Percentiles rank a stretch among this genome's conserved stretches.
These are phyloP conservation scores for Ashbya aceris DNA, from an alignment of 1,139 yeast genomes.

Conservation along the genomic window DNA sequence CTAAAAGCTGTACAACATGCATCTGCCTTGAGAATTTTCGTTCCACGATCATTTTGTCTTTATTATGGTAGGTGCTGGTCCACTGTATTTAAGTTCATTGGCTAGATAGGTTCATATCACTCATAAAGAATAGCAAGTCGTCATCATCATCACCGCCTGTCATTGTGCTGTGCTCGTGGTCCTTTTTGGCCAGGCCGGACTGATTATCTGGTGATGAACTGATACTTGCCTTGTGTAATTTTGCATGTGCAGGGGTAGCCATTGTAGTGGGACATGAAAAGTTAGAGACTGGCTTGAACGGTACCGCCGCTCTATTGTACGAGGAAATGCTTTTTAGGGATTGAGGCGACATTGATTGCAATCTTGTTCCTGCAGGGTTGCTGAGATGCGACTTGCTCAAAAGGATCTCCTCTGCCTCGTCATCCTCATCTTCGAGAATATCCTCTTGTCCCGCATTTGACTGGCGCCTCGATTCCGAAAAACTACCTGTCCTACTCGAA, in stretches of 20 bases:
- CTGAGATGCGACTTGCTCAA: conserved; percentile 7
- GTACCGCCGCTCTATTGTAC: conserved; percentile 17
- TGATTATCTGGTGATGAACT: conserved; percentile 7
- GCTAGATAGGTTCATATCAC: conserved; percentile 57
- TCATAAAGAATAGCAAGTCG: conserved; percentile 78
- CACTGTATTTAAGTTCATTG: not conserved
- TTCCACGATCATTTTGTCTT: too few species aligned
- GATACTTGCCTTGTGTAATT: conserved; percentile 29
- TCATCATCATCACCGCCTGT: conserved; percentile 56
- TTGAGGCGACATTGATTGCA: conserved; percentile 22
- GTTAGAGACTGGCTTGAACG: conserved; percentile 25
- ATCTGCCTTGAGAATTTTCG: too few species aligned
- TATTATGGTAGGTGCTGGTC: too few species aligned
- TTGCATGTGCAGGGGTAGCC: conserved; percentile 33
- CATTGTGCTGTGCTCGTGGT: conserved; percentile 5
- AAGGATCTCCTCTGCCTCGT: conserved; percentile 11
- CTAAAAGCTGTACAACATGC: too few species aligned
- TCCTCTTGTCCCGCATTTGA: conserved; percentile 6
- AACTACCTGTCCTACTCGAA: conserved; percentile 9
- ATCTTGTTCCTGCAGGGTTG: conserved; percentile 6
- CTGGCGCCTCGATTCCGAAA: conserved; percentile 3
- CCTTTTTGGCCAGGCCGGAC: not conserved
- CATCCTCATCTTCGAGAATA: conserved; percentile 14
- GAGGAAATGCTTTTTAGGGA: conserved; percentile 26
- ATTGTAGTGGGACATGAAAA: conserved; percentile 32